Percentiles rank a stretch among this genome's conserved stretches.
phyloP scores from a whole-genome alignment of 2,329 filamentous ascomycete genomes.

The Epichloe brachyelytri region DNA sequence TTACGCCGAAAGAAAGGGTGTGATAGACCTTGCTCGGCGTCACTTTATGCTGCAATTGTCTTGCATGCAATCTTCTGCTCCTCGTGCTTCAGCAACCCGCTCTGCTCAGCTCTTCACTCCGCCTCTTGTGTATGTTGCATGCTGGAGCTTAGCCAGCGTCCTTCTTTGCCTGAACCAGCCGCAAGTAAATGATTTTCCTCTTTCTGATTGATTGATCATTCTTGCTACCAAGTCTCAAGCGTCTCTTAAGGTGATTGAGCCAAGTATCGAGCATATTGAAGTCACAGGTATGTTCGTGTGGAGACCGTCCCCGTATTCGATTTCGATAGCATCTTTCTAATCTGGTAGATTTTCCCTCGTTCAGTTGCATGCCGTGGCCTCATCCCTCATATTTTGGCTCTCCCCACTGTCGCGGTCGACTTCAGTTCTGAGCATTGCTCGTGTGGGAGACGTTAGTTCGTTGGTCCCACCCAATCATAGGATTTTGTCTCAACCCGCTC shows the following conservation, averaged over 20 bases:
- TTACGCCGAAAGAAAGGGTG: neutral
- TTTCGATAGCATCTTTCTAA: constrained; percentile 8
- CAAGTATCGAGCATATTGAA: constrained; percentile 1
- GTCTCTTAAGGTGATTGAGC: neutral
- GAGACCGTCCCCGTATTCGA: constrained; percentile 5
- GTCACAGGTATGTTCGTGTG: constrained; percentile 15
- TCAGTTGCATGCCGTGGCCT: constrained; percentile 26
- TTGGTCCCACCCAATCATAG: constrained; percentile 41
- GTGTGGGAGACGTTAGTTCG: constrained; percentile 53
- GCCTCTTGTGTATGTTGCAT: neutral
- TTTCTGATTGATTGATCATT: neutral
- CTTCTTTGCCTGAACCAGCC: neutral
- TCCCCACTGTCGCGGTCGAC: constrained; percentile 31
- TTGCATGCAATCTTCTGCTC: neutral
- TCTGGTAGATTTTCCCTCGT: constrained; percentile 7
- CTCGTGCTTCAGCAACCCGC: neutral
- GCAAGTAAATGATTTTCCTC: neutral
- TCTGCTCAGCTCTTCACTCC: neutral
- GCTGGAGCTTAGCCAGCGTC: neutral
- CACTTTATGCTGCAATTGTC: neutral
- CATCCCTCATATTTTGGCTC: constrained; percentile 21
- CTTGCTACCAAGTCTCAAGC: neutral
- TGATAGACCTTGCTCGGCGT: neutral
- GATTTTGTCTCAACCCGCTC: constrained; percentile 32
- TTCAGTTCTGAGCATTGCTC: constrained; percentile 29